phyloP scores from a whole-genome alignment of 495 filamentous ascomycete genomes.

The Penicillium taxi region DNA sequence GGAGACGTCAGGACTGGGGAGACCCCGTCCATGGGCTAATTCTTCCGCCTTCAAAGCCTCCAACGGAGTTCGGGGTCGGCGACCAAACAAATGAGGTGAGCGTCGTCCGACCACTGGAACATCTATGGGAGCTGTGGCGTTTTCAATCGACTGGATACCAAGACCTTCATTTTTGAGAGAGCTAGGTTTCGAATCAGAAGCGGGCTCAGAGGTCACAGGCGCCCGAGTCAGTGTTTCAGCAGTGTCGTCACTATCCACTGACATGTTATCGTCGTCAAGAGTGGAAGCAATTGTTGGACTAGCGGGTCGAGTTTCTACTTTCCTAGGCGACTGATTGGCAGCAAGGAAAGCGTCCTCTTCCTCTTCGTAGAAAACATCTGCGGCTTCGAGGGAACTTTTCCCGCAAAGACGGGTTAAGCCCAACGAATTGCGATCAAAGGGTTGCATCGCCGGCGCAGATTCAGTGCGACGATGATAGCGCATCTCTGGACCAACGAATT shows the following conservation, averaged over 20 bases:
- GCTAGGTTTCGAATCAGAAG: too few relatives aligned
- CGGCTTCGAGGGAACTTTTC: slow-evolving; percentile 55
- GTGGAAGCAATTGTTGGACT: slow-evolving; percentile 3
- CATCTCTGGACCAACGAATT: slow-evolving; percentile 73
- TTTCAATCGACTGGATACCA: slow-evolving; percentile 41
- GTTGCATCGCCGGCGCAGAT: slow-evolving; percentile 81
- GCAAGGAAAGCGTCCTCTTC: slow-evolving; percentile 67
- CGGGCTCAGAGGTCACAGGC: too few relatives aligned
- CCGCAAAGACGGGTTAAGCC: slow-evolving; percentile 58
- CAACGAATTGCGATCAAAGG: slow-evolving; percentile 63
- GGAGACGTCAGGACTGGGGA: slow-evolving; percentile 37
- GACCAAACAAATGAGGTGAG: slow-evolving; percentile 18
- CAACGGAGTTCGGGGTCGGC: not conserved
- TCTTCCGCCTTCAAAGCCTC: slow-evolving; percentile 29
- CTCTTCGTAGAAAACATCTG: slow-evolving; percentile 92
- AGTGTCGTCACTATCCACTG: slow-evolving; percentile 28
- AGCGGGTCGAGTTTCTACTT: slow-evolving; percentile 5
- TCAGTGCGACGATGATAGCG: slow-evolving; percentile 87
- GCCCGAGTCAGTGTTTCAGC: slow-evolving; percentile 34
- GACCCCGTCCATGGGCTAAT: slow-evolving; percentile 15
- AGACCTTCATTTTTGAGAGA: slow-evolving; percentile 30
- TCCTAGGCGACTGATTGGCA: slow-evolving; percentile 28
- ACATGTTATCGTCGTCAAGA: slow-evolving; percentile 27
- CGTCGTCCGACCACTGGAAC: too few relatives aligned
- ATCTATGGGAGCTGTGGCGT: too few relatives aligned